Evolutionary conservation across 2,329 filamentous ascomycete genomes (phyloP), one percentile per base, ranked within the genome.

Genomic region (Colletotrichum phormii): DNA sequence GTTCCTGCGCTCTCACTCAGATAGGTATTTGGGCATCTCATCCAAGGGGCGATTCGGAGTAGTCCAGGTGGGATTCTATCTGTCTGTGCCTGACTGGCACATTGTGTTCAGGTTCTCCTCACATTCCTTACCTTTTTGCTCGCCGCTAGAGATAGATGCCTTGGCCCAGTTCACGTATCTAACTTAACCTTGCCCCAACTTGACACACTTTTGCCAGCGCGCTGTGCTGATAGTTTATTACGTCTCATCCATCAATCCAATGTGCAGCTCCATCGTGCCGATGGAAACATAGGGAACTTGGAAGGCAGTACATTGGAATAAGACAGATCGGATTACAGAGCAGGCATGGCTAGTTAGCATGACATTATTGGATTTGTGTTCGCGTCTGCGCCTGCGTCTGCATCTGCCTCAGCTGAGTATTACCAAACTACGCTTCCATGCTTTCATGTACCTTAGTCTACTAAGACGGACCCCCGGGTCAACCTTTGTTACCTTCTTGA

Each of bases 381-480:
- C 51, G 62, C 42, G 42, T 49, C 33, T 12, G 42, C 42, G 18
- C 18, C 42, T 18, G 53, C 62, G 26, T 53, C 46, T 70, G 46
- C 65, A 42, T 70, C 26, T 70, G 53, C 59, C 57, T 59, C 42
- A 49, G 62, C 55, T 65, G 71, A 61, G 71, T 53, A 37, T 70
- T 61, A 51, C 46, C 49, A 57, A 37, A 71, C 70, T 42, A 49
- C 42, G 18, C 42, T 49, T 49, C 42, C 18, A 49, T 49, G 42
- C 42, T 49, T 49, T 49, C 18, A 22, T 22, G 18, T 49, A 49
- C 18, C 42, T 49, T 49, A 22, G 42, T 49, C 42, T 49, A 64
- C 66, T 65, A 61, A 71, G 71, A 73, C 66, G 54, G 61, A 60
- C 26, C 60, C 68, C 64, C 65, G 26, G 70, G 64, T 49, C 71